Evolutionary conservation across 495 filamentous ascomycete genomes (phyloP), one percentile per base, ranked within the genome.

Genomic region (Pyrenula aspistea): DNA sequence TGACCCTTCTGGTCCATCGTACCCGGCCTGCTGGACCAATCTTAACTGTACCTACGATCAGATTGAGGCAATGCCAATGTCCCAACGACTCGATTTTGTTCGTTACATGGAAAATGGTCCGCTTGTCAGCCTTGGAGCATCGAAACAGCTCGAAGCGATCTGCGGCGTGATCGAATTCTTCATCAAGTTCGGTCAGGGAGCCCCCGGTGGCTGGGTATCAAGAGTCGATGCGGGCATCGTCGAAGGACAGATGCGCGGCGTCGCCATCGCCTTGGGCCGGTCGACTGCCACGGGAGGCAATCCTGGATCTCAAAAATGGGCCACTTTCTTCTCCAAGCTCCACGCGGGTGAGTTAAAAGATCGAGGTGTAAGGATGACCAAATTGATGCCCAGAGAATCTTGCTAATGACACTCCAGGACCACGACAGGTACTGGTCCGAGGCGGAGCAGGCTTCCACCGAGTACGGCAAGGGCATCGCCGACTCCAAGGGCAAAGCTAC

Each of bases 391-490:
- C n/a, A n/a, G n/a, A n/a, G n/a, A n/a, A n/a, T n/a, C n/a, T n/a
- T n/a, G n/a, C n/a, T n/a, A n/a, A n/a, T n/a, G n/a, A n/a, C n/a
- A n/a, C 31, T 42, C 4, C 15, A 42, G 31, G 31, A 42, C 15
- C 31, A 42, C 22, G 49, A 55, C 12, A 56, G 55, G 22, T 60
- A 66, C 12, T 31, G 59, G 24, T 61, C 61, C 52, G 49, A 56
- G 21, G 59, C 65, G n/a, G 2, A 11, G 12, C 65, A 67, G 58
- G 64, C 59, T 53, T 63, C 56, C 25, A 20, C n/a, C 19, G 56
- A 51, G 0, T 53, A 57, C 21, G 65, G 62, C 22, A 24, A 47
- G 23, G 22, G 58, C 19, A 56, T 49, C 20, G 22, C 22, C 22
- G 50, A 52, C 31, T 4, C 31, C 31, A 42, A 42, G 31, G 63